Percentiles rank a stretch among this genome's conserved stretches.
Conservation (phyloP, 2,329 filamentous ascomycete genomes). For the Coleophoma crateriformis region DNA sequence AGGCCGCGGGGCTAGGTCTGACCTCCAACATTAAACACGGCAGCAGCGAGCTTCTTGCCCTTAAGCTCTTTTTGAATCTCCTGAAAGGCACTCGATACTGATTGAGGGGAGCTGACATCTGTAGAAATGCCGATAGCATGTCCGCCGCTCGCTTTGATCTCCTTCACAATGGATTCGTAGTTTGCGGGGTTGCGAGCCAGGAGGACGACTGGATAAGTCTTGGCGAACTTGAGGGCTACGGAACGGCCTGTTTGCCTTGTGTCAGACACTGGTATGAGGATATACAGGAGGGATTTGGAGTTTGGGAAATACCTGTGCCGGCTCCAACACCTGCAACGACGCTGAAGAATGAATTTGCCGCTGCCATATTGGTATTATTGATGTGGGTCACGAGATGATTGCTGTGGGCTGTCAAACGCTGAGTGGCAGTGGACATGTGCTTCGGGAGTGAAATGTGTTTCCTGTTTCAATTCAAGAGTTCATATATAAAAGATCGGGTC, state of each 20-base stretch:
- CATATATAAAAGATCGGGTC: too few relatives aligned
- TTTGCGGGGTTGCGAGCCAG: constrained; percentile 64
- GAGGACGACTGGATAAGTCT: constrained; percentile 67
- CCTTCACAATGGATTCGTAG: constrained; percentile 59
- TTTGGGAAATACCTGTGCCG: constrained; percentile 44
- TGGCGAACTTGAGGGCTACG: constrained; percentile 51
- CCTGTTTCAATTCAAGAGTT: too few relatives aligned
- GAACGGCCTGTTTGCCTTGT: constrained; percentile 32
- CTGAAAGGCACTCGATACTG: constrained; percentile 55
- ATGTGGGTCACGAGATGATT: constrained; percentile 2
- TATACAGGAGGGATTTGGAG: too few relatives aligned
- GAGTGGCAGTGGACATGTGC: constrained; percentile 9
- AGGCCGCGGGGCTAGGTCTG: neutral
- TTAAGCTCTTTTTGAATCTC: constrained; percentile 54
- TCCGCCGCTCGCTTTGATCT: constrained; percentile 64
- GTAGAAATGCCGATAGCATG: constrained; percentile 65
- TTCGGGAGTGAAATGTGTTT: too few relatives aligned
- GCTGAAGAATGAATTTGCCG: constrained; percentile 49
- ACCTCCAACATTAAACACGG: constrained; percentile 63
- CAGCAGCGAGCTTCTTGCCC: constrained; percentile 51
- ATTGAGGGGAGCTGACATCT: constrained; percentile 49
- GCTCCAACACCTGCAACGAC: constrained; percentile 69
- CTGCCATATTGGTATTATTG: constrained; percentile 10
- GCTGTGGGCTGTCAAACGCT: constrained; percentile 6
- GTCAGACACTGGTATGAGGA: neutral